phyloP scores from a whole-genome alignment of 768 basidiomycete species.

The Tylopilus felleus region DNA sequence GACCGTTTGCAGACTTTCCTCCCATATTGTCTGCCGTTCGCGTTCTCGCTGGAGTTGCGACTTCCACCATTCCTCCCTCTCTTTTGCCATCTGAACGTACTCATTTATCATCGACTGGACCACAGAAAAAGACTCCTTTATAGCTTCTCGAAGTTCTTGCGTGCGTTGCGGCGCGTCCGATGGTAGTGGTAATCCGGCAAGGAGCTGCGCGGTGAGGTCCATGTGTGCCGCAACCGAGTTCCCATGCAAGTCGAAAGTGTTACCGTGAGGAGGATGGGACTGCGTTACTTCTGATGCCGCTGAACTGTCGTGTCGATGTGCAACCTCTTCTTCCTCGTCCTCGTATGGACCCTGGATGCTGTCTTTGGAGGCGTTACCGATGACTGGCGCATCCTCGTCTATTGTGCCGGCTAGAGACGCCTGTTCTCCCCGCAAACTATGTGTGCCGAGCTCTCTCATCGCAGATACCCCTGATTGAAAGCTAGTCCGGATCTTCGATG shows the following conservation, averaged over 20 bases:
- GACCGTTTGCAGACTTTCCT: slow-evolving; percentile 83
- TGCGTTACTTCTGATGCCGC: slow-evolving; percentile 42
- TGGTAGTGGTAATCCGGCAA: slow-evolving; percentile 43
- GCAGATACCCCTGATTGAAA: slow-evolving; percentile 29
- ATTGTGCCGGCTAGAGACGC: slow-evolving; percentile 22
- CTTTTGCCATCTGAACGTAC: slow-evolving; percentile 64
- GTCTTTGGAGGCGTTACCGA: slow-evolving; percentile 13
- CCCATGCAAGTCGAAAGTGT: slow-evolving; percentile 60
- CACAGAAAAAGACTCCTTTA: slow-evolving; percentile 56
- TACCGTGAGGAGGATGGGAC: slow-evolving; percentile 52
- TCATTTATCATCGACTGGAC: slow-evolving; percentile 62
- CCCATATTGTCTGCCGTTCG: slow-evolving; percentile 72
- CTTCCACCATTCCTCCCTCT: slow-evolving; percentile 81
- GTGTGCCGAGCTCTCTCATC: slow-evolving; percentile 23
- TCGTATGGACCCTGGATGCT: slow-evolving; percentile 27
- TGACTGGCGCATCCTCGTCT: slow-evolving; percentile 13
- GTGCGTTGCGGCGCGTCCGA: slow-evolving; percentile 26
- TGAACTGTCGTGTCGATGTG: slow-evolving; percentile 42
- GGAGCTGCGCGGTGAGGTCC: slow-evolving; percentile 68
- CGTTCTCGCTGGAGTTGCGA: slow-evolving; percentile 62
- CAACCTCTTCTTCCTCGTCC: slow-evolving; percentile 29
- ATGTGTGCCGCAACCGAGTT: slow-evolving; percentile 73
- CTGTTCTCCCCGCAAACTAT: slow-evolving; percentile 23
- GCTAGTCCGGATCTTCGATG: slow-evolving; percentile 29
- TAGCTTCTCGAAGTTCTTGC: slow-evolving; percentile 42